Conservation (phyloP, 345 rosid genomes). For the Linum lewisii region DNA sequence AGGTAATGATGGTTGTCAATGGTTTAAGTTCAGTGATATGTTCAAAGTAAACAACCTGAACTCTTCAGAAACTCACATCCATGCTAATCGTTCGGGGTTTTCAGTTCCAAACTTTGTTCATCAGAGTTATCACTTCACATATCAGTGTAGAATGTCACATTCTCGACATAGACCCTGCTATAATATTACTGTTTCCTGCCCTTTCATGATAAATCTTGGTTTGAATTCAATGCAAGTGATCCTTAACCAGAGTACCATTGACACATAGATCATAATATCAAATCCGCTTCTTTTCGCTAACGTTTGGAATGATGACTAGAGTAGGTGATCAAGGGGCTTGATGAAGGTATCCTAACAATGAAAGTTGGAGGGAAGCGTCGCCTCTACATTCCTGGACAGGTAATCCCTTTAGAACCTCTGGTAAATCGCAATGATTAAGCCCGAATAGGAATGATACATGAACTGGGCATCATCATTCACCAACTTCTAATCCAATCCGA, state of each 20-base stretch:
- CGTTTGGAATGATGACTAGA: slow-evolving; percentile 16
- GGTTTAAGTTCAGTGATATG: background rate
- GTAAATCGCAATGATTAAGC: background rate
- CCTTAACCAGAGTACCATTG: background rate
- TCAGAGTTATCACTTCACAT: too few relatives aligned
- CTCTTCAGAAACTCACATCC: too few relatives aligned
- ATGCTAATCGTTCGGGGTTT: too few relatives aligned
- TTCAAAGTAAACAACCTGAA: too few relatives aligned
- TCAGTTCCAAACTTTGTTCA: too few relatives aligned
- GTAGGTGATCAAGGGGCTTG: slow-evolving; percentile 95
- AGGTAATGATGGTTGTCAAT: slow-evolving; percentile 31
- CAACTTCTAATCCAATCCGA: background rate
- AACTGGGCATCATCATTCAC: background rate
- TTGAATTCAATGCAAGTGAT: background rate
- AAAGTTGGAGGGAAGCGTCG: slow-evolving; percentile 89
- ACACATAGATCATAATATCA: background rate
- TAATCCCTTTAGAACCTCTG: slow-evolving; percentile 17
- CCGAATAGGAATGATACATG: background rate
- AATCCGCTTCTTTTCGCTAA: background rate
- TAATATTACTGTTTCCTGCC: too few relatives aligned
- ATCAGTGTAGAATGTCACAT: too few relatives aligned
- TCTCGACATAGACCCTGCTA: too few relatives aligned
- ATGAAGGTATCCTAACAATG: slow-evolving; percentile 84
- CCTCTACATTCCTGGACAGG: slow-evolving; percentile 80
- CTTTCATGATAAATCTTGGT: background rate